A percentile compares a stretch with the other conserved stretches of the same genome.
phyloP scores from a whole-genome alignment of 1,284 basidiomycete genomes.

The Cryptococcus maquisensis region DNA sequence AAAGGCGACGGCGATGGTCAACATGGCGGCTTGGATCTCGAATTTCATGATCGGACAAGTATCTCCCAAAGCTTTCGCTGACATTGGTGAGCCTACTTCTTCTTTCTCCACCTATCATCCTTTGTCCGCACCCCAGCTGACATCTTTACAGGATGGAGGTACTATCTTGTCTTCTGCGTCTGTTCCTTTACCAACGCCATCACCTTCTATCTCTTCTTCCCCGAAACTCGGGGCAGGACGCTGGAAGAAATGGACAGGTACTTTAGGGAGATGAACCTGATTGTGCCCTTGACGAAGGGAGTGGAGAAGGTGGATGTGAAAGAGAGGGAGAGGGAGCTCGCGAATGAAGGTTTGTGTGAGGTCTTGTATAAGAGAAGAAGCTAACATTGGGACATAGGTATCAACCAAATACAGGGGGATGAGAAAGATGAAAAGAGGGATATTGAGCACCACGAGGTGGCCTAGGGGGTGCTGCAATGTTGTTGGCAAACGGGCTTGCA shows the following conservation, averaged over 20 bases:
- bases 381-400: neutral
- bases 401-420: neutral
- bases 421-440: conserved; percentile 1
- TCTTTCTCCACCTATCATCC: no score
- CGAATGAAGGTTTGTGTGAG: neutral
- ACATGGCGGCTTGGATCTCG: conserved; percentile 54
- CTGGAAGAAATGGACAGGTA: conserved; percentile 57
- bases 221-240: conserved; percentile 40
- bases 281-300: conserved; percentile 52
- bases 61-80: conserved; percentile 44
- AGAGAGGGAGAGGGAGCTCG: conserved; percentile 54
- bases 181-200: conserved; percentile 61
- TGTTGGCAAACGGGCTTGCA: no score
- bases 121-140: neutral
- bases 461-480: neutral
- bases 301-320: conserved; percentile 45
- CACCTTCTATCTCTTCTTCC: conserved; percentile 55
- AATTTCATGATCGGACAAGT: conserved; percentile 52
- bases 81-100: conserved; percentile 24
- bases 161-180: conserved; percentile 60
- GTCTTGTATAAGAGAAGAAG: neutral
- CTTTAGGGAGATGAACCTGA: conserved; percentile 54
- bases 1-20: conserved; percentile 59
- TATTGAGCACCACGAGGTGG: neutral
- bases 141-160: conserved; percentile 40